Base-by-base conservation (phyloP, 768 basidiomycete genomes). In the Leccinum barrowsii region DNA sequence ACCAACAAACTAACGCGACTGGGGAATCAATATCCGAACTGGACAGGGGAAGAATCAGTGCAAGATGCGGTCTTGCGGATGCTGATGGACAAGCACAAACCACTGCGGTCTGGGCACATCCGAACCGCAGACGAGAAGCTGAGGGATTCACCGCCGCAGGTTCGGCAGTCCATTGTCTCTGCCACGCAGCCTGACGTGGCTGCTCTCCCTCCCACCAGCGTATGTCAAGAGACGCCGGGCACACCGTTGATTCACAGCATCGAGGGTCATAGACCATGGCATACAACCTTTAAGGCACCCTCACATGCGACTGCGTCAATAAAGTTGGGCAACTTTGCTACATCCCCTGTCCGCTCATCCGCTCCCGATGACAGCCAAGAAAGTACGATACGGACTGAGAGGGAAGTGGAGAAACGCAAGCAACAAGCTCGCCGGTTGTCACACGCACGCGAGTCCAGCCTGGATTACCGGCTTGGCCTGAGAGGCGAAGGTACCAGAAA, bases 71-170 rank as follows among this genome's bases (percentile, higher is more conserved):
- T 94, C 1, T 76, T 92, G 17, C 82, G 91, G 21, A 94, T 95
- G 90, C 79, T 94, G 5, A 80, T 92, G 34, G 92, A 94, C 76
- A 89, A 90, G 68, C 86, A 93, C 76, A 92, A 89, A 71, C 90
- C 92, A 1, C 72, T 92, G 34, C 80, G 89, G n/a, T 80, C 76
- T 8, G 85, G 83, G 8, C 69, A 74, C 11, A 79, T 89, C 46
- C 72, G 76, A 59, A 78, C 81, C 1, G 87, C 88, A 6, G 88
- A 91, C 52, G 76, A 89, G 67, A 89, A 85, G 69, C 63, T 90
- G 53, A 85, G 80, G 69, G 73, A 77, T 47, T 70, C 75, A 1
- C 80, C 78, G 1, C 81, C 82, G 5, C 74, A 66, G 35, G 65
- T 83, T 30, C 24, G 28, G 47, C 68, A 62, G 62, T 63, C 62